Base-by-base conservation (phyloP, 495 filamentous ascomycete genomes). In the Trichoderma parareesei region DNA sequence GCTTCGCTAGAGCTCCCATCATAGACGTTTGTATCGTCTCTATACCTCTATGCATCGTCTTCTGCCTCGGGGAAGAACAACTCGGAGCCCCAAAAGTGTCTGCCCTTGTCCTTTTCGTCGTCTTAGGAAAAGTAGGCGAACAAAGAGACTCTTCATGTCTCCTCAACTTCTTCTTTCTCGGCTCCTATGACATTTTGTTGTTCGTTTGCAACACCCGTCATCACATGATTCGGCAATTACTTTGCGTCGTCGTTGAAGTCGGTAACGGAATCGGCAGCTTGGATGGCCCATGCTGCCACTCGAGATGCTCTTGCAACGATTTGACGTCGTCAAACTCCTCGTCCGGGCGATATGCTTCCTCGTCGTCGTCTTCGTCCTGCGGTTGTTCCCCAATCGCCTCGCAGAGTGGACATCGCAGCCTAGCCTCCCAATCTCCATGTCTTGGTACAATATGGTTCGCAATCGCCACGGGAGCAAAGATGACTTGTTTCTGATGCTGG, bases 381-480 rank as follows among this genome's bases (percentile, higher is more conserved):
- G 48, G 63, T 38, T 38, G 40, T 38, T 57, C 46, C 14, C 11
- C 55, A 57, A 33, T 59, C 14, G 11, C 78, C 61, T 80, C 79
- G 69, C 79, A 82, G 60, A 74, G 77, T 41, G 79, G 78, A 49
- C 79, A 81, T 44, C 76, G 59, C 48, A 82, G 65, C 33, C 72
- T 69, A 27, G 78, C 74, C 65, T 70, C 74, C 74, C 76, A 81
- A 33, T 76, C 77, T 44, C 75, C 76, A 37, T 63, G 57, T 9
- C 72, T 70, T 0, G 79, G 79, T 16, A 77, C 69, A 27, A 79
- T 65, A 71, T 82, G 79, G 70, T 80, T 82, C 16, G 78, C 78
- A 14, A 82, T 77, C 20, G 78, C 78, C 38, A 80, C 69, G 35
- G 79, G 78, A 60, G 79, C 73, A 64, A 79, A 82, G 6, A 82